Base-by-base conservation (phyloP, 2,329 filamentous ascomycete species). In the Celoporthe dispersa region DNA sequence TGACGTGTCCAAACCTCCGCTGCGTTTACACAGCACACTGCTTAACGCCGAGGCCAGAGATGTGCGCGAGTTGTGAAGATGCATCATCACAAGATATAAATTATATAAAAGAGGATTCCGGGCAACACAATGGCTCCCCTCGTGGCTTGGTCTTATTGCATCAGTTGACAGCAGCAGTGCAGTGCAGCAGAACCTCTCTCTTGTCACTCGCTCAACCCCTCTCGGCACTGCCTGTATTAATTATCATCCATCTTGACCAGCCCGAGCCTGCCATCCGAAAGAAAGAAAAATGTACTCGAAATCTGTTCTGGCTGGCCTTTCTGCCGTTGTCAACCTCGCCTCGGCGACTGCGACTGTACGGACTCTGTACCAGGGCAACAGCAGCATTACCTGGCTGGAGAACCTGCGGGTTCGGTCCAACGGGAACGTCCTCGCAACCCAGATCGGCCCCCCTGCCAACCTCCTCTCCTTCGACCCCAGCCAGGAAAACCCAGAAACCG, bases 371-470 rank as follows among this genome's bases (percentile, higher is more conserved):
- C 63, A 65, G 28, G 63, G 63, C 41, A 65, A 65, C 19, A 35
- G 63, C 41, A 65, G 63, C 41, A 65, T 35, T 19, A 65, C 63
- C 16, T 65, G 63, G 63, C 44, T 65, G n/a, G 63, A 65, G 41
- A 65, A 65, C 44, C 12, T 65, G 63, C 63, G 63, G 41, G 63
- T 65, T 12, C 14, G 63, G 41, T 55, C 63, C 9, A 65, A 65
- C 35, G 63, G 63, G 11, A 28, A 55, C 19, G 64, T 66, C 16
- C 64, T 66, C 3, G 51, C 48, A n/a, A 66, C 48, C 48, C 28
- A 48, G 48, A 66, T 66, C 22, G 64, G 64, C 22, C 64, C 64
- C 16, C 64, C 64, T 16, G 64, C 64, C 64, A 66, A 66, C 48
- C 64, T 66, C 48, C 39, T 57, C 31, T 55, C 64, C 31, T 57